Evolutionary conservation across 2,329 filamentous ascomycete genomes (phyloP), one percentile per base, ranked within the genome.

Genomic region (Hymenoscyphus scutula): DNA sequence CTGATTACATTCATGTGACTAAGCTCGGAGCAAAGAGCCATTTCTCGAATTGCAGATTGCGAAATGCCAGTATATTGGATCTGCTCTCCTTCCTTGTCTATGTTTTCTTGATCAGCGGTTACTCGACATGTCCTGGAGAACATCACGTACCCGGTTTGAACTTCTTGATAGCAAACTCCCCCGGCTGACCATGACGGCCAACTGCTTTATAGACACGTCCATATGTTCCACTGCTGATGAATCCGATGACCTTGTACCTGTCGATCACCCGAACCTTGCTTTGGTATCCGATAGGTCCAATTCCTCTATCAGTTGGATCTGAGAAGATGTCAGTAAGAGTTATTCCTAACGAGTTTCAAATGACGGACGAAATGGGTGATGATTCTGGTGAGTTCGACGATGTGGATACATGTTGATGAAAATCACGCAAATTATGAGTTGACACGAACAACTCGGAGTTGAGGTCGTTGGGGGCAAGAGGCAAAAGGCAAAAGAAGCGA

Each of bases 101-200:
- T 27, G 7, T 41, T 64, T 53, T 55, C 10, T 11, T 63, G 25
- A 64, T 45, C 38, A 56, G 27, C 34, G 29, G 38, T 51, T 51
- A 51, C 45, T 51, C 45, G 45, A 51, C 45, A 51, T 51, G 7
- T 25, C 45, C 25, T 25, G 45, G 13, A 51, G 45, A 25, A 51
- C 45, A 51, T 4, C 23, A 51, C 62, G 37, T 64, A 74, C 72
- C 72, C 5, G 56, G 74, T 77, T 72, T 76, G 67, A 75, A 97
- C 85, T 99, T 99, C 76, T 99, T 99, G 81, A 99, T 99, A 70
- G 95, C 95, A 74, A 97, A 97, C 73, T 97, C 92, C 66, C 91
- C 90, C 58, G 86, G 78, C 75, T 88, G 80, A 70, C 87, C 85
- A 79, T 89, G 84, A 67, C 89, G 87, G 70, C 91, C 87, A 53